Evolutionary conservation across 1,284 basidiomycete genomes (phyloP).

Genomic region (Cystobasidium sp.): DNA sequence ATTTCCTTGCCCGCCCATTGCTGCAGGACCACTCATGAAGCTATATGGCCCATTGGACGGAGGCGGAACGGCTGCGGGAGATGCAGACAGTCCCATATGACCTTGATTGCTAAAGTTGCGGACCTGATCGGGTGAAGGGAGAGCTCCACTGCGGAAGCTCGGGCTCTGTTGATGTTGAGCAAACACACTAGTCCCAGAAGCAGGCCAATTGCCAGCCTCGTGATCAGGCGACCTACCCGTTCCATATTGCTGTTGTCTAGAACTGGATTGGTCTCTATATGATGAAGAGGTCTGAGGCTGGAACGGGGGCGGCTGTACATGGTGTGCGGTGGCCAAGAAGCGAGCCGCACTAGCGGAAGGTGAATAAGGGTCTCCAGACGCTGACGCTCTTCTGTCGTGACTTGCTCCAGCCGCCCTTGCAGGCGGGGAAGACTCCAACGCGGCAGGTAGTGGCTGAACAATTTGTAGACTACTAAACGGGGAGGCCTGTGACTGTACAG

Average conservation of each 20-base stretch:
- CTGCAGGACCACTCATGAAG: conserved; percentile 11
- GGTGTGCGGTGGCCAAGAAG: conserved; percentile 36
- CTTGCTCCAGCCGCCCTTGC: neutral
- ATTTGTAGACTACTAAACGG: conserved; percentile 13
- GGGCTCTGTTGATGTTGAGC: conserved; percentile 33
- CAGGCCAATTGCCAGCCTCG: conserved; percentile 17
- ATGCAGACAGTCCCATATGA: neutral
- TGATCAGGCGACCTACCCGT: conserved; percentile 9
- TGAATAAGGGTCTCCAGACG: conserved; percentile 41
- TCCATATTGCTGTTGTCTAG: neutral
- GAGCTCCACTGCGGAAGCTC: conserved; percentile 27
- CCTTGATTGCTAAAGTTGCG: neutral
- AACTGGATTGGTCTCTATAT: neutral
- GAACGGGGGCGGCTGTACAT: conserved; percentile 33
- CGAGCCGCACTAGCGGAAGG: conserved; percentile 41
- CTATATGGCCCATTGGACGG: neutral
- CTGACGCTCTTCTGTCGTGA: conserved; percentile 33
- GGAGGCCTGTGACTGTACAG: neutral
- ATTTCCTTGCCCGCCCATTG: neutral
- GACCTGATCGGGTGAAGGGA: conserved; percentile 33
- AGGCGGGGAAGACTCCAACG: conserved; percentile 19
- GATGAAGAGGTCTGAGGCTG: neutral
- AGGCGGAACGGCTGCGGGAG: neutral
- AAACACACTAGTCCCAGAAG: conserved; percentile 17
- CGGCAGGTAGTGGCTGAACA: neutral